Percentiles rank a stretch among this genome's conserved stretches.
These are phyloP conservation scores for Eimeria sp. DNA, from an alignment of 169 alveolate genomes.

Conservation along the genomic window DNA sequence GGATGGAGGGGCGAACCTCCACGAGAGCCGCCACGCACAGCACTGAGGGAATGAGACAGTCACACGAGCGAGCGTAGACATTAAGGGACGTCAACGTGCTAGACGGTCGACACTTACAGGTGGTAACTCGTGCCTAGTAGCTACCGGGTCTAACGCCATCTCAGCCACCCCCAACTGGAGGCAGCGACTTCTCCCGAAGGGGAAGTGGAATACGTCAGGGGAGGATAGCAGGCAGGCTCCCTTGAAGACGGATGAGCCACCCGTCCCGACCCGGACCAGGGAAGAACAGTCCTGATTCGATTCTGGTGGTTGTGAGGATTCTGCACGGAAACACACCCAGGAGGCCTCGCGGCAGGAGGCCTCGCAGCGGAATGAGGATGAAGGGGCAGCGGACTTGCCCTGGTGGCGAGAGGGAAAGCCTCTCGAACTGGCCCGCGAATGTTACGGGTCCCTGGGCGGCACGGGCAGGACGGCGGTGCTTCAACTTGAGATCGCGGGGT, in stretches of 20 bases:
- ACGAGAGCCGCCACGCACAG: not conserved
- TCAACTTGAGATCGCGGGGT: too few relatives aligned
- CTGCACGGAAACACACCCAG: not conserved
- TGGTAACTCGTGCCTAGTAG: not conserved
- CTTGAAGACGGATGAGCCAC: not conserved
- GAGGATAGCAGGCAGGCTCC: not conserved
- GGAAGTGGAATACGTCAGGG: not conserved
- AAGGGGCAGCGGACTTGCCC: not conserved
- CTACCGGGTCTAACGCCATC: conserved; percentile 1
- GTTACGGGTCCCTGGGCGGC: not conserved
- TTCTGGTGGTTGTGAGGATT: not conserved
- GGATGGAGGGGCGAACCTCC: not conserved
- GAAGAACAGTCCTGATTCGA: not conserved
- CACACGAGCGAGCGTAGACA: not conserved
- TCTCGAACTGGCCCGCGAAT: not conserved
- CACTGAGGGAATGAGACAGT: not conserved
- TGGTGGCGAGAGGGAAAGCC: not conserved
- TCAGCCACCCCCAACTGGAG: not conserved
- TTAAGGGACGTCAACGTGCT: conserved; percentile 1
- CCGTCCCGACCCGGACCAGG: not conserved
- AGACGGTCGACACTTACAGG: not conserved
- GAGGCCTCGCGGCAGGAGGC: too few relatives aligned
- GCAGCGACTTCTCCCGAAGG: too few relatives aligned
- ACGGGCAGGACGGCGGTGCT: too few relatives aligned
- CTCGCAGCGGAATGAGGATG: not conserved